Evolutionary conservation across 176 grass and related monocot genomes (phyloP), one percentile per base, ranked within the genome.

Genomic region (Alloteropsis semialata): DNA sequence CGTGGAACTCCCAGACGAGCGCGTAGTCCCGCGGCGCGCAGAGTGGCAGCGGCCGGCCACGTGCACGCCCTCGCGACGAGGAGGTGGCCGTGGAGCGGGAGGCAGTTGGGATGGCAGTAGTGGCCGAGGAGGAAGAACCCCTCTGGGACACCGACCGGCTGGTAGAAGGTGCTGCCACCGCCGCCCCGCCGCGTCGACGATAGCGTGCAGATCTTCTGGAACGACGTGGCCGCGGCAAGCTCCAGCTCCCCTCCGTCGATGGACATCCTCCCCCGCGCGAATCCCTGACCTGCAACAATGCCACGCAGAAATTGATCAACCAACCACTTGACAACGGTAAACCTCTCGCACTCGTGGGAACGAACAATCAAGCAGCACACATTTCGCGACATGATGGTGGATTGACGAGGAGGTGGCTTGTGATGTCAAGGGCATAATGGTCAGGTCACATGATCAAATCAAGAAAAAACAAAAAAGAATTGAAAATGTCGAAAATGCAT

Each of bases 51-150:
- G 18, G 64, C 19, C 44, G 55, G 34, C 44, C 43, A 29, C 64
- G 63, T 37, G 57, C 70, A 19, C 42, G 90, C 86, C 84, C 67
- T 87, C 28, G 82, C 95, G 42, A 89, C 90, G 70, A 98, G 70
- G 51, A 90, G 81, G 79, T 94, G 92, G 77, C 92, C 95, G 74
- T 94, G 92, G 50, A 95, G 74, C 17, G 60, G 54, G 66, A 86
- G 86, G 43, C 60, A 55, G 55, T 83, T 84, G 39, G 58, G 79
- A 65, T 98, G 95, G 48, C 90, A 87, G 78, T 91, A 93, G 84
- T 94, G 87, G 1, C 95, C 92, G 14, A 98, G 89, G 14, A 92
- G 14, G 71, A 63, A 88, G 82, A 98, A 98, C 43, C 88, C 90
- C 15, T 78, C 59, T 0, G 92, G 95, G 53, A 95, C 65, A 54